Evolutionary conservation across 768 basidiomycete genomes (phyloP), one percentile per base, ranked within the genome.

Genomic region (Jaapia argillacea): DNA sequence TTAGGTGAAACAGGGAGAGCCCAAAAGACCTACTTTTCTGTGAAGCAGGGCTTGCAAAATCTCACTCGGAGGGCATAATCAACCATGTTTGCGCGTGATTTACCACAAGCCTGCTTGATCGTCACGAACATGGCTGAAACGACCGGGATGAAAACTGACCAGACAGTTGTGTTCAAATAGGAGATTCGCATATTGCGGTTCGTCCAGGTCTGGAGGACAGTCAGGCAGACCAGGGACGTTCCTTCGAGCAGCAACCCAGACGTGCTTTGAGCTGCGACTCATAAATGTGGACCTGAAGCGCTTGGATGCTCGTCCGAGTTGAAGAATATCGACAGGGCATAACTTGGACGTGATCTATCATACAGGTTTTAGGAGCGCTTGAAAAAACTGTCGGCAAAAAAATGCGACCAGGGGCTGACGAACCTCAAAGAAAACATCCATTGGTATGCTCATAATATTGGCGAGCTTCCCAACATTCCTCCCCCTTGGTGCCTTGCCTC

Each of bases 121-220:
- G 16, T 33, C 28, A 33, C 10, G 28, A 33, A 10, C 28, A 10
- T 10, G 28, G 10, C 28, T 16, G 10, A 33, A 10, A 10, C 10
- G 10, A 16, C 28, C 10, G 16, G 28, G 10, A 16, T 33, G 10
- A 10, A 10, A 16, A 39, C 25, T 13, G 28, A 43, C 42, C 24
- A 13, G 18, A 20, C 42, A 43, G 6, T 26, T 35, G 10, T 35
- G 18, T 12, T 27, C 42, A 35, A 43, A 43, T 13, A 43, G 26
- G 16, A 43, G 20, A 10, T 43, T 20, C 7, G 42, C 42, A 20
- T 39, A 39, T 6, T 20, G 25, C 3, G 42, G 42, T 20, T 43
- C 42, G 21, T n/a, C 13, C 3, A 43, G 24, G 25, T 39, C 42
- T 3, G 42, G 25, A n/a, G 42, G 42, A 31, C 42, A 43, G n/a